Percentiles rank a stretch among this genome's conserved stretches.
These are phyloP conservation scores for Globisporangium acanthophoron DNA, from an alignment of 352 stramenopile genomes.

Conservation along the genomic window DNA sequence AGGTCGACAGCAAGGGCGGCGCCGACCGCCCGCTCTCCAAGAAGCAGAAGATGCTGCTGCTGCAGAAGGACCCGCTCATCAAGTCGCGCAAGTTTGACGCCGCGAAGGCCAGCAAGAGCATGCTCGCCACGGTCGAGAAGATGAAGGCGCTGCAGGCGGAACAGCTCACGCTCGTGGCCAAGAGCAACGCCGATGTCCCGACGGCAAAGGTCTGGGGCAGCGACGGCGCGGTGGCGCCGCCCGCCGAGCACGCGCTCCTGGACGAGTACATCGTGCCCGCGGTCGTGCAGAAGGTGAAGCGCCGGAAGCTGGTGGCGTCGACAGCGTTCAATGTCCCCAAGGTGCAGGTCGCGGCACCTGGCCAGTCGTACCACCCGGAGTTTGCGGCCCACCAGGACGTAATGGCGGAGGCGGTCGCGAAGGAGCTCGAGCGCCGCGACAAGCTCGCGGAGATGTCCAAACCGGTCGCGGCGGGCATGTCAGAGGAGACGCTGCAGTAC, in stretches of 20 bases:
- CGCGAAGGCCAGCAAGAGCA: slow-evolving; percentile 54
- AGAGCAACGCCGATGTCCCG: slow-evolving; percentile 10
- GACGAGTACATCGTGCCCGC: slow-evolving; percentile 61
- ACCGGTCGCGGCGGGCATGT: slow-evolving; percentile 52
- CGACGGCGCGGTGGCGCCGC: slow-evolving; percentile 31
- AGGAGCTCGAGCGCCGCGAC: slow-evolving; percentile 64
- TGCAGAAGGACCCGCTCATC: slow-evolving; percentile 66
- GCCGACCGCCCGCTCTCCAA: slow-evolving; percentile 39
- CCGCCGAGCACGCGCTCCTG: slow-evolving; percentile 29
- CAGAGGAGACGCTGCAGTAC: slow-evolving; percentile 73
- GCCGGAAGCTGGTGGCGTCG: slow-evolving; percentile 44
- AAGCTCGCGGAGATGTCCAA: slow-evolving; percentile 37
- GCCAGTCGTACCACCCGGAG: slow-evolving; percentile 84
- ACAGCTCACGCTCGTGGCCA: slow-evolving; percentile 3
- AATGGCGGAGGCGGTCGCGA: slow-evolving; percentile 59
- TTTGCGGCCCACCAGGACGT: slow-evolving; percentile 80
- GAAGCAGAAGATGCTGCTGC: slow-evolving; percentile 53
- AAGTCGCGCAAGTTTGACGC: slow-evolving; percentile 68
- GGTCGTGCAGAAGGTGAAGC: slow-evolving; percentile 49
- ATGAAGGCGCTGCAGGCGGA: slow-evolving; percentile 23
- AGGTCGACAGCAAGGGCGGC: slow-evolving; percentile 70
- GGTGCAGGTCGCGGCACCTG: slow-evolving; percentile 64
- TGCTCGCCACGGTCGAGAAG: slow-evolving; percentile 53
- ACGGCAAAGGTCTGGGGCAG: slow-evolving; percentile 32
- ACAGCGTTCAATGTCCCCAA: slow-evolving; percentile 69